Base-by-base conservation (phyloP, 2,329 filamentous ascomycete genomes). In the Metarhizium robertsii region DNA sequence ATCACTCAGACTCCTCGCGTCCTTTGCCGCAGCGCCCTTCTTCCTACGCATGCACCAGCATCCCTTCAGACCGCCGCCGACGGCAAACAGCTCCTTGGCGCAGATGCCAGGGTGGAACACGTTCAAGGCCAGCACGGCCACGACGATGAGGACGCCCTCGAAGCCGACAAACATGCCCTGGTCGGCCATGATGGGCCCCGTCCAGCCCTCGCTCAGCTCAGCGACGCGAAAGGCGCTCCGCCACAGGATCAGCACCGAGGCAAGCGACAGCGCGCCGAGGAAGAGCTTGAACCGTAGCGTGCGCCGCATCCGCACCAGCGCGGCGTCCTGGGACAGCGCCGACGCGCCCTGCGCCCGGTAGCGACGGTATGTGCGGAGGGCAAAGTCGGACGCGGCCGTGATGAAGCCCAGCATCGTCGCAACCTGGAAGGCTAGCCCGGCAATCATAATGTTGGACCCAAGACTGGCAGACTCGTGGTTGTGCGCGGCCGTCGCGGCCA, bases 371-470 rank as follows among this genome's bases (percentile, higher is more conserved):
- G 70, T 70, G 55, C 75, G 71, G 50, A 73, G 59, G n/a, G 69
- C 69, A 63, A 81, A 85, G 62, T 84, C 78, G 55, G 66, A 36
- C 11, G 73, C 74, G 36, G 80, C 70, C 29, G 62, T 30, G 51
- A 79, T 76, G 72, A 87, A 87, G 55, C 76, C 65, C 46, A 75
- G 59, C 40, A 85, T 72, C 5, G 79, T 82, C 57, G 76, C 67
- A 47, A 86, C 83, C 62, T 87, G 84, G 65, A 79, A 81, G 18
- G 74, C 66, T 0, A 87, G 75, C 36, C 85, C 85, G 4, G 81
- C 81, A n/a, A 87, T 75, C 77, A 84, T 84, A 68, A 86, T 78
- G 64, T 86, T 72, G 59, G 79, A 75, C n/a, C 82, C 84, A 0
- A 50, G 42, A 11, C 57, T 59, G 14, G 70, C 61, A 16, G 65